These are phyloP conservation scores for Bolboschoenoplectus hybrid DNA, from an alignment of 202 grass and related monocot species.

Conservation along the genomic window DNA sequence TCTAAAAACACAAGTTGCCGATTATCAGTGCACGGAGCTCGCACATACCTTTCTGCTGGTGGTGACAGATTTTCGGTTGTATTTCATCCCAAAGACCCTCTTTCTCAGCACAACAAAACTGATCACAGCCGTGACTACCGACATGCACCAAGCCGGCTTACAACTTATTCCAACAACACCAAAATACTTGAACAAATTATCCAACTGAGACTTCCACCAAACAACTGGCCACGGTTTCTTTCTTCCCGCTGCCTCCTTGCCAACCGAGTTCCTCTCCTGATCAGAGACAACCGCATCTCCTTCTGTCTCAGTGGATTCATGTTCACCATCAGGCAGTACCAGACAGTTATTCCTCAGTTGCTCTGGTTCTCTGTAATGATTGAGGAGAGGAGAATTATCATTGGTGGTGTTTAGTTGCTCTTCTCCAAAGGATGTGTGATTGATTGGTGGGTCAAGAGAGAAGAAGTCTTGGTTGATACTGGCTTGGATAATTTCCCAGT, in stretches of 20 bases:
- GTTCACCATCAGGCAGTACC: neutral
- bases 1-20: neutral
- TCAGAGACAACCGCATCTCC: neutral
- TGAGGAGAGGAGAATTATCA: neutral
- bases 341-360: neutral
- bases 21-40: neutral
- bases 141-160: conserved; percentile 36
- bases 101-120: conserved; percentile 33
- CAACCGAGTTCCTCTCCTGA: neutral
- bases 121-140: neutral
- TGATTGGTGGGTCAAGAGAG: conserved; percentile 22
- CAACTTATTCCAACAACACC: neutral
- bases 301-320: conserved; percentile 31
- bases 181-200: conserved; percentile 24
- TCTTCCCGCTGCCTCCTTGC: neutral
- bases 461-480: conserved; percentile 23
- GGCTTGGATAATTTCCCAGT: conserved; percentile 35
- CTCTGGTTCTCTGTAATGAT: conserved; percentile 32
- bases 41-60: conserved; percentile 14
- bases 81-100: conserved; percentile 6
- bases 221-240: conserved; percentile 11
- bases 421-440: neutral
- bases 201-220: conserved; percentile 30
- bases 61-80: conserved; percentile 1
- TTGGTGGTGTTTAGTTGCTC: neutral